Percentiles rank a stretch among this genome's conserved stretches.
These are phyloP conservation scores for Rhizopogon vesiculosus DNA, from an alignment of 768 basidiomycete genomes.

Conservation along the genomic window DNA sequence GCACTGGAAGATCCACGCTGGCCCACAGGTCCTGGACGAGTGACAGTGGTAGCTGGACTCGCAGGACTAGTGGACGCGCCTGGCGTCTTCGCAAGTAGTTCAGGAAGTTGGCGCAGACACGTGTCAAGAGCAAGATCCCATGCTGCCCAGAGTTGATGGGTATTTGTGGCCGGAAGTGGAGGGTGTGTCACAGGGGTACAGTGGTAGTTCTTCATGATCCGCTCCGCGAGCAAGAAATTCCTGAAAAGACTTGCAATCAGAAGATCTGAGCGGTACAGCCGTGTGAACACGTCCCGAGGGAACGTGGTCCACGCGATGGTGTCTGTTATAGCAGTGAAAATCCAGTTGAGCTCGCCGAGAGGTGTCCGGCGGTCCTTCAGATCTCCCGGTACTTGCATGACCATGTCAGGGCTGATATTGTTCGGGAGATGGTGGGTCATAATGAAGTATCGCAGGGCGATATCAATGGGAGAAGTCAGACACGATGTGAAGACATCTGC, in stretches of 20 bases:
- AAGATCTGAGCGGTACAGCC: constrained; percentile 91
- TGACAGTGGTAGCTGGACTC: constrained; percentile 11
- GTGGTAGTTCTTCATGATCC: constrained; percentile 97
- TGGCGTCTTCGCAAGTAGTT: constrained; percentile 51
- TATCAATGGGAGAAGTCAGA: constrained; percentile 97
- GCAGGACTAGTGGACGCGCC: constrained; percentile 14
- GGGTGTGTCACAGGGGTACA: constrained; percentile 95
- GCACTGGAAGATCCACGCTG: constrained; percentile 23
- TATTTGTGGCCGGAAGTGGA: constrained; percentile 91
- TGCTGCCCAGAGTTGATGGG: constrained; percentile 92
- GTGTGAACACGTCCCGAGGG: constrained; percentile 87
- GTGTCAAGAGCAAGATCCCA: constrained; percentile 98
- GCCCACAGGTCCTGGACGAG: constrained; percentile 7
- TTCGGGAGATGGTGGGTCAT: constrained; percentile 85
- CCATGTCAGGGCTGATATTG: constrained; percentile 82
- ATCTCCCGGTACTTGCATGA: constrained; percentile 93
- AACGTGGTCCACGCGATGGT: constrained; percentile 99
- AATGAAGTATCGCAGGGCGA: constrained; percentile 89
- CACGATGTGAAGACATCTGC: constrained; percentile 98
- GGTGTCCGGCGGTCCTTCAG: constrained; percentile 95
- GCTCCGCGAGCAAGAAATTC: constrained; percentile 94
- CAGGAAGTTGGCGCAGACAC: constrained; percentile 89
- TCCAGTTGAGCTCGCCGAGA: constrained; percentile 99
- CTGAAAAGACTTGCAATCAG: constrained; percentile 95
- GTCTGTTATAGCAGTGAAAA: constrained; percentile 98